Evolutionary conservation across 148 eudicot genomes (phyloP).

Genomic region (Diospyros kaki): DNA sequence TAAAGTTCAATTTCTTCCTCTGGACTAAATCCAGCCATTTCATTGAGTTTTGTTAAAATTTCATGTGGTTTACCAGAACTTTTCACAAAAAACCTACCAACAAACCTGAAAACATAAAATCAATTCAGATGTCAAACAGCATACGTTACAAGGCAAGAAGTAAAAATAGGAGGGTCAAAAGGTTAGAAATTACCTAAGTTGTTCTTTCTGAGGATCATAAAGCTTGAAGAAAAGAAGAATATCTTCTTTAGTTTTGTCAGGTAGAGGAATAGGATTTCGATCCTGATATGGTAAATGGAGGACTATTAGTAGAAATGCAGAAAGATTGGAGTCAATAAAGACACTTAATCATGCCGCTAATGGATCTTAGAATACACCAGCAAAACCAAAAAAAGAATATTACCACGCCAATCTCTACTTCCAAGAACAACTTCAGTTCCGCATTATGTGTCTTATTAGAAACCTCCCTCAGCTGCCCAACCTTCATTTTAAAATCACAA

Average conservation of each 20-base stretch:
- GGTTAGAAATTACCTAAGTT: slow-evolving; percentile 51
- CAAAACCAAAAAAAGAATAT: background rate
- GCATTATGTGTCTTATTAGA: slow-evolving; percentile 56
- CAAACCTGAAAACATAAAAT: slow-evolving; percentile 52
- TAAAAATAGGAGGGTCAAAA: background rate
- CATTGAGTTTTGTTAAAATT: slow-evolving; percentile 58
- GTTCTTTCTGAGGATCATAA: slow-evolving; percentile 79
- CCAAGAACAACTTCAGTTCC: slow-evolving; percentile 75
- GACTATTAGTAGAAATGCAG: background rate
- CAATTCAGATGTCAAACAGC: slow-evolving; percentile 4
- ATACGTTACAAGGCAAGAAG: slow-evolving; percentile 5
- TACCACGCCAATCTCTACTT: slow-evolving; percentile 72
- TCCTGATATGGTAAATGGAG: slow-evolving; percentile 36
- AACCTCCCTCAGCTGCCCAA: slow-evolving; percentile 69
- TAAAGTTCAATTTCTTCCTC: slow-evolving; percentile 76
- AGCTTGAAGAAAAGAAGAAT: slow-evolving; percentile 88
- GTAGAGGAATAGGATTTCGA: slow-evolving; percentile 50
- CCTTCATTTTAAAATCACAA: slow-evolving; percentile 35
- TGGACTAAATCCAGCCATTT: slow-evolving; percentile 77
- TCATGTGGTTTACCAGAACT: slow-evolving; percentile 54
- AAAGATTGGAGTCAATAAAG: slow-evolving; percentile 1
- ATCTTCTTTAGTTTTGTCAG: slow-evolving; percentile 64
- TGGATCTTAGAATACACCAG: background rate
- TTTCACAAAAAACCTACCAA: slow-evolving; percentile 80
- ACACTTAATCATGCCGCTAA: background rate